Conservation (phyloP, 2,329 filamentous ascomycete species). For the Colletotrichum liaoningense region DNA sequence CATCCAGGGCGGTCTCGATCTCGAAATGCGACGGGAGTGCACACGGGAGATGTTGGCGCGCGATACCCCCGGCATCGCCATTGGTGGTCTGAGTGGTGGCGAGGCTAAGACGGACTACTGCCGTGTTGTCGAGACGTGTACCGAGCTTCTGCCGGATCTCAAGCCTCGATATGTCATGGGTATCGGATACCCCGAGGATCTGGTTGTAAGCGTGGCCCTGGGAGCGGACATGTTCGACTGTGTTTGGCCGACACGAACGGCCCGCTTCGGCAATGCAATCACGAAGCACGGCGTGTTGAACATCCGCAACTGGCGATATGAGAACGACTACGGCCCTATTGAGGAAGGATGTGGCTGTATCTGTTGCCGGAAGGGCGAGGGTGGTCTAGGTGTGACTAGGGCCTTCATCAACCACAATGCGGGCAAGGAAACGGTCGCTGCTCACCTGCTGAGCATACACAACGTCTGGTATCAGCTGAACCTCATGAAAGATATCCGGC, state of each 20-base stretch:
- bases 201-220: slow-evolving; percentile 91
- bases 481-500: slow-evolving; percentile 80
- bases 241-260: slow-evolving; percentile 97
- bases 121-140: slow-evolving; percentile 88
- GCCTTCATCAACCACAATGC: slow-evolving; percentile 93
- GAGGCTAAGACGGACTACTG: slow-evolving; percentile 96
- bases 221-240: slow-evolving; percentile 99
- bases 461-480: slow-evolving; percentile 94
- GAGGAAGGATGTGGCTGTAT: slow-evolving; percentile 85
- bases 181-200: slow-evolving; percentile 95
- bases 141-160: slow-evolving; percentile 82
- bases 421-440: slow-evolving; percentile 94
- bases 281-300: slow-evolving; percentile 86
- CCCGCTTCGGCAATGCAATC: slow-evolving; percentile 94
- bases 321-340: slow-evolving; percentile 84
- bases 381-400: slow-evolving; percentile 83
- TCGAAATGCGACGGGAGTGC: slow-evolving; percentile 87
- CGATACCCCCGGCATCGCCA: slow-evolving; percentile 95
- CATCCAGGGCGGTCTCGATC: slow-evolving; percentile 93
- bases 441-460: slow-evolving; percentile 87
- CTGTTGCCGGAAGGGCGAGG: slow-evolving; percentile 77
- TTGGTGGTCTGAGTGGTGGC: slow-evolving; percentile 92
- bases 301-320: slow-evolving; percentile 79
- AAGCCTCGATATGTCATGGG: slow-evolving; percentile 99
- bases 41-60: slow-evolving; percentile 87